Conservation (phyloP, 192 early-diverging fungal genomes). For the Umbelopsis ramanniana region DNA sequence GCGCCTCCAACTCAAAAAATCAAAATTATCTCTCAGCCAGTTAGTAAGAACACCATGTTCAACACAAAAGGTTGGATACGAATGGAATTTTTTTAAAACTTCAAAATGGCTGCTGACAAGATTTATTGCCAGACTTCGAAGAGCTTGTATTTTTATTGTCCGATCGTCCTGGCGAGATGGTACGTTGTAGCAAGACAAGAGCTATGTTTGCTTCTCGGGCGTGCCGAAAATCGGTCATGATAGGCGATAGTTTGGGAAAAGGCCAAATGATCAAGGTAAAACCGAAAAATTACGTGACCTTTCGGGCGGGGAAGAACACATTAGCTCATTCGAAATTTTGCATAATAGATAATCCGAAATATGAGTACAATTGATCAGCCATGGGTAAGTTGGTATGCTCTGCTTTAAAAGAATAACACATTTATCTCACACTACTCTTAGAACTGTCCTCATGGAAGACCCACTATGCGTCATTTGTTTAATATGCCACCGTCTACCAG, state of each 20-base stretch:
- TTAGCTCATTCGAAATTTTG: slow-evolving; percentile 1
- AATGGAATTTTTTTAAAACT: background rate
- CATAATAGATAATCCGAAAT: slow-evolving; percentile 69
- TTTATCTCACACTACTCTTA: background rate
- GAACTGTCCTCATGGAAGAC: slow-evolving; percentile 98
- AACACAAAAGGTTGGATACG: slow-evolving; percentile 55
- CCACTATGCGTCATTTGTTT: slow-evolving; percentile 89
- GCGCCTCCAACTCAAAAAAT: slow-evolving; percentile 66
- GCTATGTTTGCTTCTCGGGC: slow-evolving; percentile 88
- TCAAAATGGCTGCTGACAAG: background rate
- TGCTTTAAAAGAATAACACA: too few species aligned
- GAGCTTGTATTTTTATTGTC: slow-evolving; percentile 66
- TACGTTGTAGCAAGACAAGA: slow-evolving; percentile 71
- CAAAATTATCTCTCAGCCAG: slow-evolving; percentile 71
- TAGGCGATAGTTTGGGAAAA: slow-evolving; percentile 78
- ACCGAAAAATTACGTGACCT: background rate
- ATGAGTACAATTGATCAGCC: slow-evolving; percentile 91
- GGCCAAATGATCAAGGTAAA: slow-evolving; percentile 71
- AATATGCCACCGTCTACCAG: slow-evolving; percentile 27
- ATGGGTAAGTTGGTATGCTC: slow-evolving; percentile 69
- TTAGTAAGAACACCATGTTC: slow-evolving; percentile 76
- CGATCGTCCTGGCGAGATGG: slow-evolving; percentile 55
- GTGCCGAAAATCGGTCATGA: slow-evolving; percentile 90
- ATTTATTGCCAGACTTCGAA: slow-evolving; percentile 61
- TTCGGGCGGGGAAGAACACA: background rate